A percentile compares a stretch with the other conserved stretches of the same genome.
These are phyloP conservation scores for Venturia oleaginea DNA, from an alignment of 2,329 filamentous ascomycete genomes.

Conservation along the genomic window DNA sequence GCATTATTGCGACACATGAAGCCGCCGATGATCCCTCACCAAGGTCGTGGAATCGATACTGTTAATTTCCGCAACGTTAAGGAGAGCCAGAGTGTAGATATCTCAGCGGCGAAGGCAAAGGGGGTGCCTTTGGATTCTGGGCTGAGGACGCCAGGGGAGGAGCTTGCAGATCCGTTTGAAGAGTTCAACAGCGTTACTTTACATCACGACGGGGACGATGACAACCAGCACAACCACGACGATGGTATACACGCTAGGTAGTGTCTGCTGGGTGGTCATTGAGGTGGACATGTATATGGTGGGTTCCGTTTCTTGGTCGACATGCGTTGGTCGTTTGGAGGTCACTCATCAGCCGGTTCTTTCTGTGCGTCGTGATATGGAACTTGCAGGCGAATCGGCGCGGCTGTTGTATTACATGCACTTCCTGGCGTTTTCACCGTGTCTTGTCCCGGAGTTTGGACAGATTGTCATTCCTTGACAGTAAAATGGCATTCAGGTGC, in stretches of 20 bases:
- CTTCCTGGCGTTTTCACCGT: constrained; percentile 7
- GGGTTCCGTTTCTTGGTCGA: not conserved
- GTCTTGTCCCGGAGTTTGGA: not conserved
- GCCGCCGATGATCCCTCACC: constrained; percentile 88
- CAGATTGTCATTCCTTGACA: constrained; percentile 1
- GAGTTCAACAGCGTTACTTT: constrained; percentile 98
- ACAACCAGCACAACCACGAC: constrained; percentile 3
- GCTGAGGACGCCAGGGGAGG: constrained; percentile 73
- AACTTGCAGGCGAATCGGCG: not conserved
- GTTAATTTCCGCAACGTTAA: constrained; percentile 98
- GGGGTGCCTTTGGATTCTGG: constrained; percentile 82
- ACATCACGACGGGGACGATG: constrained; percentile 86
- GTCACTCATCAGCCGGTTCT: not conserved
- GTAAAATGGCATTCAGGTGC: not conserved
- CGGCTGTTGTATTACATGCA: not conserved
- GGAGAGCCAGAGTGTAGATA: constrained; percentile 90
- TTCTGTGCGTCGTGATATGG: not conserved
- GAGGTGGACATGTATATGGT: not conserved
- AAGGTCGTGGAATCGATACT: constrained; percentile 83
- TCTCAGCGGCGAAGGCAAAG: constrained; percentile 44
- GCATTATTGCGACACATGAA: constrained; percentile 96
- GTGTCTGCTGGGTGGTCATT: not conserved
- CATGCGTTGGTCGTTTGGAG: not conserved
- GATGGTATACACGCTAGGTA: not conserved
- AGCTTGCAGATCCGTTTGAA: constrained; percentile 83